These are phyloP conservation scores for Penicillium sclerotiorum DNA, from an alignment of 2,329 filamentous ascomycete species.

Conservation along the genomic window DNA sequence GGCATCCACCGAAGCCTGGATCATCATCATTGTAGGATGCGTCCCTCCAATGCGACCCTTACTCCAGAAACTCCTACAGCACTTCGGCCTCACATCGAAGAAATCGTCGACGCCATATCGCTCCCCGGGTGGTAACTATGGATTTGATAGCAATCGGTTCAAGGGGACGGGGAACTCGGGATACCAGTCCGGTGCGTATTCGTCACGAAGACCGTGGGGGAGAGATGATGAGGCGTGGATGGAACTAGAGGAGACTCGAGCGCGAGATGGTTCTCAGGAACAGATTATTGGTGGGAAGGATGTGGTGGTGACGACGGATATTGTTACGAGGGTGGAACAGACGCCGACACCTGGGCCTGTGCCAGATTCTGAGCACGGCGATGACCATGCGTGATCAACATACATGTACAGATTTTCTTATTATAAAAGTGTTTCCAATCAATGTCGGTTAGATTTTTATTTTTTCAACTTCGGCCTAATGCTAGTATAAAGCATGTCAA, in stretches of 20 bases:
- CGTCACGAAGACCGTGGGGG: not conserved
- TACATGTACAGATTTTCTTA: too few relatives aligned
- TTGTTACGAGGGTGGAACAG: not conserved
- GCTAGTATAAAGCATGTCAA: too few relatives aligned
- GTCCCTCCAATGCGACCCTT: slow-evolving; percentile 22
- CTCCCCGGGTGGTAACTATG: not conserved
- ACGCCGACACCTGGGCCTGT: too few relatives aligned
- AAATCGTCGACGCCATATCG: not conserved
- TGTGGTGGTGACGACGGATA: not conserved
- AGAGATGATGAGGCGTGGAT: not conserved
- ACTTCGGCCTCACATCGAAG: slow-evolving; percentile 12
- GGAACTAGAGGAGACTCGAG: not conserved
- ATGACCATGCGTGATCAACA: too few relatives aligned
- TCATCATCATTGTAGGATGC: slow-evolving; percentile 23
- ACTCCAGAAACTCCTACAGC: slow-evolving; percentile 13
- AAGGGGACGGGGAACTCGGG: not conserved
- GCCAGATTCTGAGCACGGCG: too few relatives aligned
- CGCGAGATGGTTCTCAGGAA: not conserved
- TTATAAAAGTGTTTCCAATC: too few relatives aligned
- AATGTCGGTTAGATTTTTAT: too few relatives aligned
- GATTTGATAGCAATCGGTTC: not conserved
- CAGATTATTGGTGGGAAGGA: not conserved
- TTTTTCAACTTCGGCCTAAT: too few relatives aligned
- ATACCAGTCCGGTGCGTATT: not conserved
- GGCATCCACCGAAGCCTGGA: slow-evolving; percentile 23